Evolutionary conservation across 129 eudicot genomes (phyloP).

Genomic region (Tagetes erecta): DNA sequence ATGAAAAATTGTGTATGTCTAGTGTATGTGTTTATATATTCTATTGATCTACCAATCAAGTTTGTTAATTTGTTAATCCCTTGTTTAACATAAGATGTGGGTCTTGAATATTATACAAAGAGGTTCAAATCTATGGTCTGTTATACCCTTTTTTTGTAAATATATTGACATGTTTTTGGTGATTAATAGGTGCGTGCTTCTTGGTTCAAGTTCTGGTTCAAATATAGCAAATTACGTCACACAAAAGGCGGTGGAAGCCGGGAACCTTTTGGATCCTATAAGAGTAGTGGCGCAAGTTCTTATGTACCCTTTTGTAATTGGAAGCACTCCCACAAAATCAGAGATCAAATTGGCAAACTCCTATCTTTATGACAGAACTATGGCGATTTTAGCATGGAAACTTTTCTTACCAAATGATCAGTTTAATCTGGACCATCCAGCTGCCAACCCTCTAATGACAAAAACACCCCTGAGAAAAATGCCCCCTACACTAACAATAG

Average conservation of each 20-base stretch:
- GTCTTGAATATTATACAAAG: neutral
- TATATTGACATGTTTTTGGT: slow-evolving; percentile 8
- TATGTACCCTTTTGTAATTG: slow-evolving; percentile 87
- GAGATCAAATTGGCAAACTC: slow-evolving; percentile 73
- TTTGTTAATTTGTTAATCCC: neutral
- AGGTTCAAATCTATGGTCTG: neutral
- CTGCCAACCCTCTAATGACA: slow-evolving; percentile 71
- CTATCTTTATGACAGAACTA: slow-evolving; percentile 65
- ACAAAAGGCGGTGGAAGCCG: slow-evolving; percentile 62
- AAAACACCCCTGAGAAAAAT: slow-evolving; percentile 49
- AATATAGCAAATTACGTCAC: slow-evolving; percentile 81
- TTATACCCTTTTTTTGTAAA: neutral
- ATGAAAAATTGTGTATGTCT: neutral
- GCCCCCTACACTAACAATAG: slow-evolving; percentile 83
- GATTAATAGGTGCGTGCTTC: slow-evolving; percentile 70
- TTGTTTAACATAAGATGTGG: neutral
- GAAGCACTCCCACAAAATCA: slow-evolving; percentile 73
- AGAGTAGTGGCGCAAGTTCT: slow-evolving; percentile 86
- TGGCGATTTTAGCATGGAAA: slow-evolving; percentile 72
- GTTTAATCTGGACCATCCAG: slow-evolving; percentile 74
- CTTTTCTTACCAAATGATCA: slow-evolving; percentile 70
- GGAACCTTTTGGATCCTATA: slow-evolving; percentile 71
- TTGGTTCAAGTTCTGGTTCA: slow-evolving; percentile 88
- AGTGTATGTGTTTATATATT: neutral
- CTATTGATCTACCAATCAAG: neutral